Percentiles rank a stretch among this genome's conserved stretches.
These are phyloP conservation scores for Phoma sp. DNA, from an alignment of 2,329 filamentous ascomycete genomes.

Conservation along the genomic window DNA sequence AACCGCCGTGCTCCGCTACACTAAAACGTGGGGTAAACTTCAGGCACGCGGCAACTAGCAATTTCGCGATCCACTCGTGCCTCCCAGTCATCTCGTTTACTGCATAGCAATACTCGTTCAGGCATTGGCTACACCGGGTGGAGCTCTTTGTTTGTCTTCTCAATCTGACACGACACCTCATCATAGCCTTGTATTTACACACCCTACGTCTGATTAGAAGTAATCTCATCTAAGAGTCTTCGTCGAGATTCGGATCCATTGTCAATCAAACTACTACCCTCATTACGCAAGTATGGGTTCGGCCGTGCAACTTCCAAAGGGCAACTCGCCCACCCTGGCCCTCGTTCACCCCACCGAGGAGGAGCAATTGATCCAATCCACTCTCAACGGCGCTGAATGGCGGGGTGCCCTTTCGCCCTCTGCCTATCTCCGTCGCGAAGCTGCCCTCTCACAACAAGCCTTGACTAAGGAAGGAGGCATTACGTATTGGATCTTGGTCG, in stretches of 20 bases:
- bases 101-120: background rate
- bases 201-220: background rate
- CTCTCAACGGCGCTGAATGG: constrained; percentile 65
- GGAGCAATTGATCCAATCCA: constrained; percentile 61
- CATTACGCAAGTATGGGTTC: constrained; percentile 32
- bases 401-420: constrained; percentile 62
- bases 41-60: background rate
- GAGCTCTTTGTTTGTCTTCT: background rate
- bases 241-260: too few species aligned
- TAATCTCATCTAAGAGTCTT: background rate
- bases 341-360: constrained; percentile 63
- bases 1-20: constrained; percentile 1
- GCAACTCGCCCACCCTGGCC: constrained; percentile 59
- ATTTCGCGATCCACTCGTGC: background rate
- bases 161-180: background rate
- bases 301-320: constrained; percentile 52
- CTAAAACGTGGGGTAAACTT: constrained; percentile 12
- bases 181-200: background rate
- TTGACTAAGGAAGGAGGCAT: constrained; percentile 64
- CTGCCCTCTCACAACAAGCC: constrained; percentile 58
- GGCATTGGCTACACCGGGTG: background rate
- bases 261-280: background rate
- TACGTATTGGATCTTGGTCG: constrained; percentile 67
- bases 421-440: constrained; percentile 66
- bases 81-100: background rate